Evolutionary conservation across 1,284 basidiomycete species (phyloP).

Genomic region (Termitomyces sp.): DNA sequence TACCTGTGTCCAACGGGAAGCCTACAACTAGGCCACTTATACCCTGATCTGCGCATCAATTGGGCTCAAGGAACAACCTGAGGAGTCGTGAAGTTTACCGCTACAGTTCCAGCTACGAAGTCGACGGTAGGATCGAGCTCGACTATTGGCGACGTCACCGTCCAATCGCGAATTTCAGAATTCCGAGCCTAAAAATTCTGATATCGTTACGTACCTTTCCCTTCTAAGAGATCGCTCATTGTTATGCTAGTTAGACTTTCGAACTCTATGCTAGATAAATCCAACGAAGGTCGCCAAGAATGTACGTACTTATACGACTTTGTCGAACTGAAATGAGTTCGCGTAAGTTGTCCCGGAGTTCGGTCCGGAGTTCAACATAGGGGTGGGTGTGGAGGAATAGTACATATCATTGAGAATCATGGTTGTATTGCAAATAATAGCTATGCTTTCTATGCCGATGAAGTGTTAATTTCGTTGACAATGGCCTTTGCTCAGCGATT

Average conservation of each 20-base stretch:
- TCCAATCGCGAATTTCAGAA: background rate
- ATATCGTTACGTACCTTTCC: background rate
- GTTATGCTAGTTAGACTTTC: background rate
- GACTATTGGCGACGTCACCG: slow-evolving; percentile 13
- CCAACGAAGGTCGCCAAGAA: background rate
- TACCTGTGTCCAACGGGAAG: slow-evolving; percentile 73
- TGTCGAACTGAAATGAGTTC: background rate
- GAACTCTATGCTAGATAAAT: background rate
- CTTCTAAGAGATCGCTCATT: slow-evolving; percentile 6
- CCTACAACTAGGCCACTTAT: slow-evolving; percentile 61
- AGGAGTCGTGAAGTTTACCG: slow-evolving; percentile 29
- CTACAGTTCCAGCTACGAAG: slow-evolving; percentile 71
- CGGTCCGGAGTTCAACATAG: background rate
- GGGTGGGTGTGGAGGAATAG: no score
- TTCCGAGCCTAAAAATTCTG: background rate
- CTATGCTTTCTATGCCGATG: no score
- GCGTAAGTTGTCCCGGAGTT: background rate
- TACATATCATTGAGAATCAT: no score
- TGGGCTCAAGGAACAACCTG: background rate
- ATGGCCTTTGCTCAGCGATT: no score
- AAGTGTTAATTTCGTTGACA: no score
- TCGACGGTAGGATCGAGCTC: slow-evolving; percentile 50
- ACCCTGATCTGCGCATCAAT: slow-evolving; percentile 33
- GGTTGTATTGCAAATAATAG: no score
- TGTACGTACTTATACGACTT: background rate